Base-by-base conservation (phyloP, 768 basidiomycete species). In the Leccinum fibrillosum region DNA sequence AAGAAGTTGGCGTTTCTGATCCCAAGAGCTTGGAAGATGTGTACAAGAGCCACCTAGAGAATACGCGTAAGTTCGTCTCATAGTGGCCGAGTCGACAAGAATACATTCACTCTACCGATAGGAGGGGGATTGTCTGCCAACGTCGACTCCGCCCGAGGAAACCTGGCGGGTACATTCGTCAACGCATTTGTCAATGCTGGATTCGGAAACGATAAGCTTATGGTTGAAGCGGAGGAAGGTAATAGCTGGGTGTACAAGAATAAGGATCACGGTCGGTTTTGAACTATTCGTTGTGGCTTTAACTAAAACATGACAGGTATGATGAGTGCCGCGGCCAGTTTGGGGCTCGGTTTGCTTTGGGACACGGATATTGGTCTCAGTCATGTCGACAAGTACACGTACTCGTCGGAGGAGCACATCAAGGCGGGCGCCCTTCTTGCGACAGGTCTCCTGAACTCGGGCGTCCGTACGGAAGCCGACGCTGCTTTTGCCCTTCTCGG, bases 241-340 rank as follows among this genome's bases (percentile, higher is more conserved):
- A 92, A 86, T 73, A 95, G 93, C 66, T 99, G 94, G 94, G 93
- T 99, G 57, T 99, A 98, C 81, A 98, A 98, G 82, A 98, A 98
- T 80, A 98, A 98, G 76, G 96, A 98, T 54, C 93, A 97, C 62
- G 97, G 95, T 88, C 57, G 21, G 80, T 69, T 13, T 49, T 15
- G 28, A 44, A n/a, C 35, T 52, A 39, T 10, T 15, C 45, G 25
- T 21, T 21, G 5, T 60, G 32, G 15, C n/a, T 2, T 53, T 21
- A 42, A 5, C 45, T 63, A 4, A 70, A 26, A 35, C 34, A 19
- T 26, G 28, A 1, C 61, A 92, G 91, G 91, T 54, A 98, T 98
- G 94, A 87, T 96, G 82, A 92, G 90, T 59, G 97, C 97, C 23
- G 87, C 95, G 26, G 97, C 97, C 4, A 95, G 92, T 55, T 80